Base-by-base conservation (phyloP, 352 stramenopile species). In the Salisapilia sapeloensis region DNA sequence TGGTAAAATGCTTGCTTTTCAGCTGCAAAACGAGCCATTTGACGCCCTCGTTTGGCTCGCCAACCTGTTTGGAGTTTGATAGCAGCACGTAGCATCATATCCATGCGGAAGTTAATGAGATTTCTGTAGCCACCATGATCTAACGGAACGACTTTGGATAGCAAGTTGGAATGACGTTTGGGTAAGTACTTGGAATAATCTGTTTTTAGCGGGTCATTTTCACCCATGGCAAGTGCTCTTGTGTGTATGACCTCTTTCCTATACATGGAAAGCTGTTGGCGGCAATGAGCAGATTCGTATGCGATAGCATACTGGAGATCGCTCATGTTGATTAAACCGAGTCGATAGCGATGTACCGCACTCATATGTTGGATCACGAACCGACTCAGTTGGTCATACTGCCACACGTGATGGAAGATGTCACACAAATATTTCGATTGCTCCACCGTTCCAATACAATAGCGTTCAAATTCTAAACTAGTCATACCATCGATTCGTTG, bases 131-230 rank as follows among this genome's bases (percentile, higher is more conserved):
- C 66, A 9, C 76, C 82, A 42, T 95, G 82, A 40, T 89, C 65
- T 17, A 96, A 46, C 6, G 80, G 77, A 6, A 92, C 67, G 3
- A 93, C 79, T 25, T 90, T 86, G 4, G 74, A 93, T 6, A 89
- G 38, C 13, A 84, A 27, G 29, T 77, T 79, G 1, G 54, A 48
- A 24, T 60, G 49, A 3, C 74, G 57, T 35, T 78, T 79, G 11
- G 59, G 60, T 1, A 96, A 41, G 24, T 95, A 95, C 44, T 85
- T 90, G 8, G 74, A 86, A 44, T 96, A 96, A 43, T 96, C 80
- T 1, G 80, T 72, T 49, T 95, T 96, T 8, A 93, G 46, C 0
- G 83, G 78, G 27, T 96, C 85, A 35, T 94, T 91, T 29, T 84
- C 66, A 9, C 85, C 85, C 71, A 93, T 93, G 0, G 78, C 66